phyloP scores from a whole-genome alignment of 2,329 filamentous ascomycete genomes.

The Curvularia eragrostidis region DNA sequence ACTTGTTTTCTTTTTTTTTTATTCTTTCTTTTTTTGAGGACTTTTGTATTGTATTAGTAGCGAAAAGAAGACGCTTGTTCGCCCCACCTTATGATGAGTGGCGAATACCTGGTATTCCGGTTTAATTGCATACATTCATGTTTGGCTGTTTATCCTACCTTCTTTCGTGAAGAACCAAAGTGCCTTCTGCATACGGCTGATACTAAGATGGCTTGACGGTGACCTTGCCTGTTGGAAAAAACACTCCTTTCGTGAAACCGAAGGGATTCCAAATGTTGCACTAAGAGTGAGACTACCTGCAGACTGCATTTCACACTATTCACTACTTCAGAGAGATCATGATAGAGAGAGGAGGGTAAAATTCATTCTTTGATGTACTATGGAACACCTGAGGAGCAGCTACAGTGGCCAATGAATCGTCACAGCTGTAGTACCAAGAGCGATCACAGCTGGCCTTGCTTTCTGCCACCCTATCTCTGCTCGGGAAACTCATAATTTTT shows the following conservation, averaged over 20 bases:
- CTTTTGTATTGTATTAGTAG: constrained; percentile 12
- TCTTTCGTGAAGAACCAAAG: neutral
- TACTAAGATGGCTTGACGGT: neutral
- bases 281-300: no score
- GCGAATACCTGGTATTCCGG: neutral
- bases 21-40: neutral
- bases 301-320: no score
- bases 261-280: no score
- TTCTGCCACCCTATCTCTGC: neutral
- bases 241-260: no score
- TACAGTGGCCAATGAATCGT: neutral
- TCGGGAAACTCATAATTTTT: neutral
- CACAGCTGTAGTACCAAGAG: neutral
- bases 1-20: neutral
- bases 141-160: neutral
- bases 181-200: neutral
- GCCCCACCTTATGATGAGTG: neutral
- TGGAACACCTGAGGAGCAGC: neutral
- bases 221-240: neutral
- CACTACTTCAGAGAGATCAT: neutral
- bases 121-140: constrained; percentile 4
- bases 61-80: neutral
- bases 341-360: neutral
- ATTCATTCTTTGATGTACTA: neutral
- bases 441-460: neutral